Evolutionary conservation across 106 monocot species (phyloP), one percentile per base, ranked within the genome.

Genomic region (Allium sativum): DNA sequence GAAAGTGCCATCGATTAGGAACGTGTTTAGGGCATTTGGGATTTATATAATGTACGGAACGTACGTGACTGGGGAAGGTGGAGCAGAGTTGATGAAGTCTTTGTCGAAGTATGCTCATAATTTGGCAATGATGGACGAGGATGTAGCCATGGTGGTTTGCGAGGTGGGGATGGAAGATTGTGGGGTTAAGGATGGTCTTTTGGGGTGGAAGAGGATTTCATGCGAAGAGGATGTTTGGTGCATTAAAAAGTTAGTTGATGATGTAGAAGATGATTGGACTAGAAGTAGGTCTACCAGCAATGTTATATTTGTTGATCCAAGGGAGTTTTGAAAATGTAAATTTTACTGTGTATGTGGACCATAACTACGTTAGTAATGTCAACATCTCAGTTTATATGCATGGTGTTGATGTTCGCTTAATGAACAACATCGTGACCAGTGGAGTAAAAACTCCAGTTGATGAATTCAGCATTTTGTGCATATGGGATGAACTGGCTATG

Each of bases 181-280:
- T 31, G 18, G 12, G 12, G 48, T 52, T 10, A 40, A 57, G 42
- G 22, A 19, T 10, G 17, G 7, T 0, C 59, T 70, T 50, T 57
- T 57, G 16, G 60, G 61, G n/a, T 61, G 59, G 59, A 52, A 12
- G 69, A 40, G 59, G 19, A 12, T 70, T 6, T 70, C 59, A 14
- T 60, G 59, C 42, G 59, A 57, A 20, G 68, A 61, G 52, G 69
- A 70, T 43, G 48, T 70, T 0, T 70, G 69, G 69, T 70, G 69
- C 60, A 52, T 70, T 31, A 70, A 70, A 59, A 46, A 19, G 50
- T n/a, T 70, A 51, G 48, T 50, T 11, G 31, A 7, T 3, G 21
- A 10, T 14, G 42, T 0, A 17, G 66, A 16, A 2, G 57, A 53
- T 19, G 69, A 61, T 13, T 70, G 69, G 69, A 56, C 12, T 10